phyloP scores from a whole-genome alignment of 495 filamentous ascomycete species.

The Lichina pygmaea region DNA sequence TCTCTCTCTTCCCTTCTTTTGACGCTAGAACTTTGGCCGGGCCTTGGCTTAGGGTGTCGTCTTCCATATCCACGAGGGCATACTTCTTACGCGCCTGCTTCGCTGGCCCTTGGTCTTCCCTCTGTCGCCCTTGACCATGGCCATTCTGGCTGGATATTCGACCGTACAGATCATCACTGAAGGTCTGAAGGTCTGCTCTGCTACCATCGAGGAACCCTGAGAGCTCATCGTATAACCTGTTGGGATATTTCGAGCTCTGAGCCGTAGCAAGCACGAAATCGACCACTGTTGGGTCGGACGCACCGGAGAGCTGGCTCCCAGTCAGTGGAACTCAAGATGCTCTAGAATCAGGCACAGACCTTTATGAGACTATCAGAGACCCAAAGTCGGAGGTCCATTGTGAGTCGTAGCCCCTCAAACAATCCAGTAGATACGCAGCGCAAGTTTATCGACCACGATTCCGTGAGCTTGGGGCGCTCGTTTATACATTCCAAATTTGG shows the following conservation, averaged over 20 bases:
- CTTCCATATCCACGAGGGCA: constrained; percentile 60
- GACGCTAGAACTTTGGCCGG: background rate
- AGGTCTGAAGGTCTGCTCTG: constrained; percentile 19
- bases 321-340: background rate
- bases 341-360: background rate
- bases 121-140: background rate
- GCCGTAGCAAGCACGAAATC: constrained; percentile 37
- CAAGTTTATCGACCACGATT: too few species aligned
- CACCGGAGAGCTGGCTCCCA: constrained; percentile 20
- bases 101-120: constrained; percentile 3
- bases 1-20: constrained; percentile 7
- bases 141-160: constrained; percentile 11
- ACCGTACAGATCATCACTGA: constrained; percentile 25
- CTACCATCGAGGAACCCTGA: constrained; percentile 24
- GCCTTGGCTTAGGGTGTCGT: constrained; percentile 19
- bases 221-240: constrained; percentile 24
- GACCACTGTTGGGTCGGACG: constrained; percentile 29
- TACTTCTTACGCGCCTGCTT: constrained; percentile 35
- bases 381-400: constrained; percentile 9
- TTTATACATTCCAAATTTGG: too few species aligned
- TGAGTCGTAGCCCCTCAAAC: background rate
- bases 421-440: too few species aligned
- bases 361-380: constrained; percentile 8
- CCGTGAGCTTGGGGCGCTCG: too few species aligned
- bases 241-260: constrained; percentile 23